Evolutionary conservation across 2,329 filamentous ascomycete genomes (phyloP), one percentile per base, ranked within the genome.

Genomic region (Fusarium ambrosium): DNA sequence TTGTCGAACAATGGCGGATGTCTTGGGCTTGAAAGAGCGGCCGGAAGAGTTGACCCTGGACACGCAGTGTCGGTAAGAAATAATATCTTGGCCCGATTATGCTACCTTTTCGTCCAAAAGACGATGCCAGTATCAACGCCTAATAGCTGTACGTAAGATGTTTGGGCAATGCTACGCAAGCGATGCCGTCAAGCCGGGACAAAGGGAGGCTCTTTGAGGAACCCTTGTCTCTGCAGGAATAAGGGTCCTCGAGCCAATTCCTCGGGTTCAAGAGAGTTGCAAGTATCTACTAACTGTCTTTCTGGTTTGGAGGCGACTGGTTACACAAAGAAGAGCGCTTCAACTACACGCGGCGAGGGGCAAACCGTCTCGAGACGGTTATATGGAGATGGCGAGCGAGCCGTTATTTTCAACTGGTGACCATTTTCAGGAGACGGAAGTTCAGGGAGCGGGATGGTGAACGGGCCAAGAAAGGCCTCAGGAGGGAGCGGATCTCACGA

Each of bases 371-470:
- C 53, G 53, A 37, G 53, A 58, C 53, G 53, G 53, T 20, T 29
- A 20, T 9, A 56, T 36, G 20, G 32, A 58, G 32, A 37, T 56
- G 39, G 53, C 24, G 9, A 37, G 39, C 43, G 9, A 37, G 39
- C 43, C 37, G 29, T 51, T 43, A 56, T 53, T 34, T 24, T 61
- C 13, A 14, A 53, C 48, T 53, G 24, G 18, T 4, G 32, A 41
- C 43, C 70, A 72, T 68, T 70, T 65, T 65, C 69, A 72, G 64
- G 67, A 69, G 68, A 72, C 64, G 51, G 36, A 36, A 18, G 20
- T 20, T 14, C 45, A 60, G 71, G 69, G 69, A 53, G 69, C 69
- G 71, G 71, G 69, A 72, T 63, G 69, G 71, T 73, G 71, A 63
- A 72, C 69, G 69, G 71, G 45, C 71, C 71, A 67, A 73, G 69